phyloP scores from a whole-genome alignment of 495 filamentous ascomycete genomes.

The Penicillium ochrochloron region DNA sequence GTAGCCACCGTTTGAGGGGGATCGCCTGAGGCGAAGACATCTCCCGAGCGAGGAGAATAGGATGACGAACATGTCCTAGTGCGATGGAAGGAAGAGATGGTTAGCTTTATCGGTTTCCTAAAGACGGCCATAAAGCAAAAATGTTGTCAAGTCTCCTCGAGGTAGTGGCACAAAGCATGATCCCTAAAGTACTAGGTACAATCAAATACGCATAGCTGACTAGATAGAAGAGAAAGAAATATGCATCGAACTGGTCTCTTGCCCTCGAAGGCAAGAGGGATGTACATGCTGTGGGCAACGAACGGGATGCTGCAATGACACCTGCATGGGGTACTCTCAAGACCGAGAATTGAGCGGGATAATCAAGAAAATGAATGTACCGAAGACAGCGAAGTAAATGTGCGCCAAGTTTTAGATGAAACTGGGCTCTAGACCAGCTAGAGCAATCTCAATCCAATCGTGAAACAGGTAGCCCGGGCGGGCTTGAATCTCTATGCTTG shows the following conservation, averaged over 20 bases:
- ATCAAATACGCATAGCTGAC: conserved; percentile 16
- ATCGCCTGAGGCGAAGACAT: conserved; percentile 56
- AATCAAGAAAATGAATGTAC: conserved; percentile 11
- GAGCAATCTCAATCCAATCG: conserved; percentile 43
- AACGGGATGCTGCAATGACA: neutral
- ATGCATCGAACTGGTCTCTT: conserved; percentile 11
- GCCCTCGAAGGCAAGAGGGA: conserved; percentile 16
- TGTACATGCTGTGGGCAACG: conserved; percentile 28
- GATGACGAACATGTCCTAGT: conserved; percentile 82
- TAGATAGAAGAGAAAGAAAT: conserved; percentile 14
- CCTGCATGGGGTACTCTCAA: neutral
- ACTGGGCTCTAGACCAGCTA: conserved; percentile 36
- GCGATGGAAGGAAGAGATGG: conserved; percentile 19
- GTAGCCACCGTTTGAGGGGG: conserved; percentile 58
- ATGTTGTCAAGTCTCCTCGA: neutral
- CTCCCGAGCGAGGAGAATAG: conserved; percentile 74
- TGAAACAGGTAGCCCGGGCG: conserved; percentile 38
- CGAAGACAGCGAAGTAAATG: conserved; percentile 8
- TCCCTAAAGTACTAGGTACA: neutral
- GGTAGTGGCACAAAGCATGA: conserved; percentile 2
- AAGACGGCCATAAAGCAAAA: neutral
- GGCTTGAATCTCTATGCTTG: conserved; percentile 28
- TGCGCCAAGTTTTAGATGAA: conserved; percentile 11
- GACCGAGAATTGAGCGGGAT: neutral
- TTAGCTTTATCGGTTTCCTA: conserved; percentile 10